Base-by-base conservation (phyloP, 331 rosid species). In the Erythrophleum ivorense region DNA sequence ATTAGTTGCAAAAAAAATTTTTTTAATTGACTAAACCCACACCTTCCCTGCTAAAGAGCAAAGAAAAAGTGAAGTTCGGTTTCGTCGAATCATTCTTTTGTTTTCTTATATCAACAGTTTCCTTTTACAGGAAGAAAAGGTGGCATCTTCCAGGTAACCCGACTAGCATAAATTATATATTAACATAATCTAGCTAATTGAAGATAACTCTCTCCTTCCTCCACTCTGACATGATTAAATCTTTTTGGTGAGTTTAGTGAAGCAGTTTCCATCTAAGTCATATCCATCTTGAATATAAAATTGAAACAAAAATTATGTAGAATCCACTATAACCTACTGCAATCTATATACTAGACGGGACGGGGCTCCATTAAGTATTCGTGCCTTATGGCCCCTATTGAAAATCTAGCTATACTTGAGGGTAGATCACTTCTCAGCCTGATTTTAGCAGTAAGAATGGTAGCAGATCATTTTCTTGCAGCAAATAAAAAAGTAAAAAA, bases 21-120 rank as follows among this genome's bases (percentile, higher is more conserved):
- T 45, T 34, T 29, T 34, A 11, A 11, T 49, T 73, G 79, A 46
- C 58, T 49, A 9, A 14, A 69, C 55, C 59, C 80, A 77, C n/a
- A 24, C 29, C 60, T 24, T 24, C 40, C 57, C 14, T 48, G 18
- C 24, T 3, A 14, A 31, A 48, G 60, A 48, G 18, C 15, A 24
- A 21, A 46, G 12, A 71, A 50, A 71, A 71, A 49, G 60, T 2
- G 4, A 49, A 71, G 10, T 9, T 48, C 4, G 21, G 5, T 43
- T 49, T 71, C 13, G 14, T 49, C 31, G 1, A 8, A 33, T 3
- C 43, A 12, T 50, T 72, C 77, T 53, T 73, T 73, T 38, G 48
- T 73, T 73, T 52, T 38, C 31, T 52, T 50, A 64, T 4, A 14
- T 64, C 18, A 33, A 64, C 11, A 64, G 70, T 13, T 33, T 34